Evolutionary conservation across 345 rosid genomes (phyloP).

Genomic region (Eucalyptus decipiens): DNA sequence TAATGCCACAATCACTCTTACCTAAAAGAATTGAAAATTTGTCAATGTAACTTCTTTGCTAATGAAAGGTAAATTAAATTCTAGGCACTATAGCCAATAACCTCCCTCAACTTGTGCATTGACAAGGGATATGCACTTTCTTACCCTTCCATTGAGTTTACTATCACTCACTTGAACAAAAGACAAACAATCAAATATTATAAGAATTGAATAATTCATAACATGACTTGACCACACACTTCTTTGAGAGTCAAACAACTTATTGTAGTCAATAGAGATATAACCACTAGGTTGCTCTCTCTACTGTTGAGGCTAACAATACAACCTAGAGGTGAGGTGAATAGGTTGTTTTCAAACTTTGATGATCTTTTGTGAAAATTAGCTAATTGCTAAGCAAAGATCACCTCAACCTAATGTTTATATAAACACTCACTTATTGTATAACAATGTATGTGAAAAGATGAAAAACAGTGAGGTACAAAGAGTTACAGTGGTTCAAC

Average conservation of each 20-base stretch:
- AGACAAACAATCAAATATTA: neutral
- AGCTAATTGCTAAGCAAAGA: too few species aligned
- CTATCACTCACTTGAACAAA: neutral
- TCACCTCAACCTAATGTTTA: too few species aligned
- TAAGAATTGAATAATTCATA: neutral
- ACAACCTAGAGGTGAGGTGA: too few species aligned
- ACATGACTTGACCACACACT: neutral
- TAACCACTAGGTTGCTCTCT: neutral
- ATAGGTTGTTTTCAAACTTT: too few species aligned
- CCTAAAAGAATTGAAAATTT: neutral
- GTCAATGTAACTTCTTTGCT: neutral
- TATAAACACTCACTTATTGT: too few species aligned
- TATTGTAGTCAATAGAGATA: neutral
- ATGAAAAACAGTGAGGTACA: rapidly evolving
- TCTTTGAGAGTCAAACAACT: neutral
- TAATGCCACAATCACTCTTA: neutral
- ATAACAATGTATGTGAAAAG: too few species aligned
- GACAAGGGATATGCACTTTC: neutral
- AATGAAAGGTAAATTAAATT: neutral
- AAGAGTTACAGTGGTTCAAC: too few species aligned
- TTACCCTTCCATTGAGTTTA: neutral
- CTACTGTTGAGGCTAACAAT: neutral
- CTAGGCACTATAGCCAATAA: neutral
- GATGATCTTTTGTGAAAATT: too few species aligned
- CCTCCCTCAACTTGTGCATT: neutral